Base-by-base conservation (phyloP, 164 flowering plant species). In the Sedum album region DNA sequence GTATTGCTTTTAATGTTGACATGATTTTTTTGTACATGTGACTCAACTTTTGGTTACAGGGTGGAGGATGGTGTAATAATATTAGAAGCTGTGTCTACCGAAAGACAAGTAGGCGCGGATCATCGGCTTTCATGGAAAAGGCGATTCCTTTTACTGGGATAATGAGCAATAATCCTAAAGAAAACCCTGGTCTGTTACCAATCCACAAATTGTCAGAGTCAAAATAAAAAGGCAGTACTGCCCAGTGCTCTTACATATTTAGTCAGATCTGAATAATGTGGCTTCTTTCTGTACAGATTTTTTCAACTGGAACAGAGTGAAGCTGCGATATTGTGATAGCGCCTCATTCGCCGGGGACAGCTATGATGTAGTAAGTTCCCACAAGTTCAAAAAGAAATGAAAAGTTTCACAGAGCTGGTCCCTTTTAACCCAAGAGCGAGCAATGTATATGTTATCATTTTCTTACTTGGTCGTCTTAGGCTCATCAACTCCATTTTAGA, bases 31-130 rank as follows among this genome's bases (percentile, higher is more conserved):
- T 1, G 42, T 28, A 20, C 0, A 7, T 28, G 42, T 39, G 42
- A 39, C 42, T 39, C 13, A 39, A 14, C 48, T 44, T 44, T 44
- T 14, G 1, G 18, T 44, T 11, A 44, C 51, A 94, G 99, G 99
- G 99, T 63, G 99, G 99, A 75, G 99, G 97, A 60, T 92, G 97
- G 97, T 95, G 97, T 71, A 88, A 90, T 66, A 83, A 31, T 65
- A 41, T 80, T 65, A 82, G 90, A 76, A 76, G 71, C 26, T 92
- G 97, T 82, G 88, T 87, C 31, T 88, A 76, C 76, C 85, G 97
- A 30, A 88, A 88, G 70, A 92, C 69, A 51, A 84, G 88, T 6
- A 75, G 87, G 21, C 88, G 83, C 65, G 97, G 97, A 35, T 92
- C 99, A 35, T 95, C 97, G 51, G 73, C 15, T 5, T 85, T 76